phyloP scores from a whole-genome alignment of 352 stramenopile genomes.

The Pythium plurisporium region DNA sequence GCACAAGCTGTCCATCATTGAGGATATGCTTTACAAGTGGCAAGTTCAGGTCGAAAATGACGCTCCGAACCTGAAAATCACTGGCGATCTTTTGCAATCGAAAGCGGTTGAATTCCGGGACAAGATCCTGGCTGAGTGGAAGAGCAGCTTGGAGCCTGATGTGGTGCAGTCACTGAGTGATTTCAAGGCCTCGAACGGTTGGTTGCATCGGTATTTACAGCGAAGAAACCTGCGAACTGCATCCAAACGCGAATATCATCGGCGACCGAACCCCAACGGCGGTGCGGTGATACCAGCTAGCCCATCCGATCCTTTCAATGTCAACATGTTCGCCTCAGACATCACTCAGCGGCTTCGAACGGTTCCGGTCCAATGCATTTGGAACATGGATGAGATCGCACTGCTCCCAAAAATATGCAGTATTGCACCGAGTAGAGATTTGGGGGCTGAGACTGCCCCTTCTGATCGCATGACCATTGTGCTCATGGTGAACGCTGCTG shows the following conservation, averaged over 20 bases:
- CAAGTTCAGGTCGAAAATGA: slow-evolving; percentile 75
- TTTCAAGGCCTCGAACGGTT: slow-evolving; percentile 83
- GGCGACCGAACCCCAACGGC: slow-evolving; percentile 5
- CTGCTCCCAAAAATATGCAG: slow-evolving; percentile 20
- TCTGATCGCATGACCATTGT: slow-evolving; percentile 39
- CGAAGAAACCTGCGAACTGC: slow-evolving; percentile 62
- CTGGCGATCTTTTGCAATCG: slow-evolving; percentile 65
- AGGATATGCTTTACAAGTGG: slow-evolving; percentile 86
- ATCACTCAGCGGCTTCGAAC: slow-evolving; percentile 47
- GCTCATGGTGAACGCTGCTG: slow-evolving; percentile 51
- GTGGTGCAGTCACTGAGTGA: slow-evolving; percentile 75
- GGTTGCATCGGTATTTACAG: slow-evolving; percentile 75
- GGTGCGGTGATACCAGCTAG: slow-evolving; percentile 1
- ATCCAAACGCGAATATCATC: slow-evolving; percentile 36
- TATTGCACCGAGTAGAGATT: background rate
- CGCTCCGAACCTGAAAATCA: slow-evolving; percentile 61
- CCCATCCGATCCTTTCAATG: slow-evolving; percentile 17
- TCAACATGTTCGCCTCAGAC: slow-evolving; percentile 29
- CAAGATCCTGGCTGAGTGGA: slow-evolving; percentile 74
- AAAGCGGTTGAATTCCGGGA: slow-evolving; percentile 82
- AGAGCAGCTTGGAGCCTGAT: slow-evolving; percentile 58
- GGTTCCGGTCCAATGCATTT: slow-evolving; percentile 55
- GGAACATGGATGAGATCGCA: slow-evolving; percentile 60
- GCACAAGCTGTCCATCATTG: slow-evolving; percentile 80
- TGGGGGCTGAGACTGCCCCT: background rate